Evolutionary conservation across 2,329 filamentous ascomycete genomes (phyloP), one percentile per base, ranked within the genome.

Genomic region (Trichoderma hamatum): DNA sequence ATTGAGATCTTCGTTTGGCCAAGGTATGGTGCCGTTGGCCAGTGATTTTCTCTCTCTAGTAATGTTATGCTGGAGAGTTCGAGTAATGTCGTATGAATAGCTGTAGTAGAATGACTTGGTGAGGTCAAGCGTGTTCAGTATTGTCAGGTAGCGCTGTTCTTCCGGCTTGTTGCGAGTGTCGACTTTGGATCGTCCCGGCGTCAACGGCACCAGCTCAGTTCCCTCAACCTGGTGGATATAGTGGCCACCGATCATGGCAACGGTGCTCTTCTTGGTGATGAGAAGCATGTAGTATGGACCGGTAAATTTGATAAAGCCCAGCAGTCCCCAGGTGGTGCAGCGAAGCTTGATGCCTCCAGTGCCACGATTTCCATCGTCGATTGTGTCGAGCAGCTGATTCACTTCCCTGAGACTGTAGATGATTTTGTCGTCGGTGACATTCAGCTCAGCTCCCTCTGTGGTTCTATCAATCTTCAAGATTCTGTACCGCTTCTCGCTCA

Each of bases 231-330:
- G 94, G 78, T 98, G 98, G 71, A 98, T 87, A 76, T 97, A 97
- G 78, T 98, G 96, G 0, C 96, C 96, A 21, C 96, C 96, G 28
- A 99, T 87, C 90, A 97, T 95, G 55, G 96, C 96, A 3, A 97
- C 94, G 69, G 96, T 96, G 76, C 92, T 96, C 82, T 96, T 90
- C 81, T 98, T 98, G 49, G 94, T 97, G 76, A 98, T 94, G 60
- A 98, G 82, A 34, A 98, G 86, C 94, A 99, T 98, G 79, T 99
- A 99, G 79, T 96, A 97, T 3, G 93, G 90, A 2, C 95, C 94
- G 0, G 96, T 99, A 79, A 99, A 98, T 71, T 92, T 88, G 78
- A 99, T 96, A 79, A 99, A 99, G 4, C 96, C 96, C 30, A 99
- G 83, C 30, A 99, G 82, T 2, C 96, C 96, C 96, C 95, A 99